Percentiles rank a stretch among this genome's conserved stretches.
Conservation (phyloP, 2,329 filamentous ascomycete genomes). For the Exophiala bonariae region DNA sequence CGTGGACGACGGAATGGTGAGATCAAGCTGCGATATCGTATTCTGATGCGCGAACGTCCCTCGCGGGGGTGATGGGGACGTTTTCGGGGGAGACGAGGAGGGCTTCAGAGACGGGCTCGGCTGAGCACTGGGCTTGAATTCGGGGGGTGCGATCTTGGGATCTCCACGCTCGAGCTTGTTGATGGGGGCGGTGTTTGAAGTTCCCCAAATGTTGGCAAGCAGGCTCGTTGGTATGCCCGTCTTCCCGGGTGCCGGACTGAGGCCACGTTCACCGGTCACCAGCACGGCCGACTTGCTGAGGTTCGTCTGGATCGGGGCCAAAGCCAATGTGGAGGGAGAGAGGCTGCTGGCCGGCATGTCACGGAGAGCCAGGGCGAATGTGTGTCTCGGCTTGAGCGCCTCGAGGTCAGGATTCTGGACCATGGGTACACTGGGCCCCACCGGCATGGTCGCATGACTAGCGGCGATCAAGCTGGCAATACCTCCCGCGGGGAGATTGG, state of each 20-base stretch:
- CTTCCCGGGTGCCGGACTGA: slow-evolving; percentile 62
- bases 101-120: slow-evolving; percentile 19
- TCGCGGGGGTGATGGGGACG: slow-evolving; percentile 11
- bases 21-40: slow-evolving; percentile 19
- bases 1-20: slow-evolving; percentile 24
- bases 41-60: slow-evolving; percentile 14
- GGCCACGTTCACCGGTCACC: slow-evolving; percentile 72
- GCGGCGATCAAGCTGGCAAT: slow-evolving; percentile 85
- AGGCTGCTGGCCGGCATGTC: slow-evolving; percentile 64
- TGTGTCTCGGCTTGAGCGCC: slow-evolving; percentile 34
- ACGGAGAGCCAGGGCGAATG: slow-evolving; percentile 32
- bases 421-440: slow-evolving; percentile 48
- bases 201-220: slow-evolving; percentile 93
- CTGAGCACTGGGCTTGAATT: slow-evolving; percentile 26
- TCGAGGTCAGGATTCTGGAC: slow-evolving; percentile 38
- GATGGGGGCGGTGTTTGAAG: slow-evolving; percentile 73
- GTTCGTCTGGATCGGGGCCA: slow-evolving; percentile 78
- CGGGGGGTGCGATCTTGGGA: slow-evolving; percentile 34
- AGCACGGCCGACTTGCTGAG: slow-evolving; percentile 83
- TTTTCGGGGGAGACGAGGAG: slow-evolving; percentile 21
- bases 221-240: slow-evolving; percentile 80
- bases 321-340: slow-evolving; percentile 79
- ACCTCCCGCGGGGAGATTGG: slow-evolving; percentile 53
- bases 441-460: slow-evolving; percentile 75
- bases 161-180: slow-evolving; percentile 61